phyloP scores from a whole-genome alignment of 345 rosid genomes.

The Eucalyptus tenuipes region DNA sequence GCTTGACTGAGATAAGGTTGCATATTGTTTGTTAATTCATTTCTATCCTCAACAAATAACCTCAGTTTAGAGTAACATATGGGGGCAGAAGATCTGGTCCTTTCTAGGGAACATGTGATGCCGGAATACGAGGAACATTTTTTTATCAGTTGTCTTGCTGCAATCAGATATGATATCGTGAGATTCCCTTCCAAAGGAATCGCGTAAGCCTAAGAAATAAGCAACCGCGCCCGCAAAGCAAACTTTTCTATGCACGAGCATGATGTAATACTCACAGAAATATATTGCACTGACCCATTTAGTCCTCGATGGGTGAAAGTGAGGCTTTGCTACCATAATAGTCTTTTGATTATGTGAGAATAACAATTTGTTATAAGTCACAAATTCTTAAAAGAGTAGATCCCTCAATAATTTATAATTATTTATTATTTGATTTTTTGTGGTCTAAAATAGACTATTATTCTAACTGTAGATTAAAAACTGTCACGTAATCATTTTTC shows the following conservation, averaged over 20 bases:
- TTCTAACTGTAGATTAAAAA: no score
- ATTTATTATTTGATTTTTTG: no score
- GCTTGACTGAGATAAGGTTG: background rate
- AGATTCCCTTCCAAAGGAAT: background rate
- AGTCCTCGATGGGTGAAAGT: background rate
- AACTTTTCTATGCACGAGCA: background rate
- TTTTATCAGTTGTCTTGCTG: background rate
- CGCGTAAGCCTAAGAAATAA: background rate
- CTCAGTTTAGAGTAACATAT: background rate
- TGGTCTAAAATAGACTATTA: no score
- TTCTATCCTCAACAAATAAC: background rate
- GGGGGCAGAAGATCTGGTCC: background rate
- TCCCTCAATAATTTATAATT: rapidly evolving
- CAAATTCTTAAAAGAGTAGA: rapidly evolving
- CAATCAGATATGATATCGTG: background rate
- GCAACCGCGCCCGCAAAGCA: background rate
- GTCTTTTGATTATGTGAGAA: no score
- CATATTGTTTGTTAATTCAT: background rate
- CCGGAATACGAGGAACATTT: background rate
- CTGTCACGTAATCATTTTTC: rapidly evolving
- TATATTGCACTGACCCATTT: background rate
- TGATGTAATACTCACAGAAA: background rate
- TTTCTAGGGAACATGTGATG: background rate
- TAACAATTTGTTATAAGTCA: no score
- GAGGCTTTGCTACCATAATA: no score